Evolutionary conservation across 768 basidiomycete genomes (phyloP).

Genomic region (Hygrocybe coccinea): DNA sequence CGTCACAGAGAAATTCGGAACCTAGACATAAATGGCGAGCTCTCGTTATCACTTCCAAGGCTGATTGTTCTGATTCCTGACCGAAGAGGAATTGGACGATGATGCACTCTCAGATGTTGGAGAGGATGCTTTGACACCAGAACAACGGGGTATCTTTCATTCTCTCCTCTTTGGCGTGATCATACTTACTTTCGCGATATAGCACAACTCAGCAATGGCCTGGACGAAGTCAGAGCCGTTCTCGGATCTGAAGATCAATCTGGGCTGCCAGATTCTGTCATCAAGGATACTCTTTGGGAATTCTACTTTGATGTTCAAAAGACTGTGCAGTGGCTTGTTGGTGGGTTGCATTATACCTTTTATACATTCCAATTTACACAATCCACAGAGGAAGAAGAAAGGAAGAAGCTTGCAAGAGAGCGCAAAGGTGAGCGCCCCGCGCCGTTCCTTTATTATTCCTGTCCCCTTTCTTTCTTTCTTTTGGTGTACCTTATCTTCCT

Average conservation of each 20-base stretch:
- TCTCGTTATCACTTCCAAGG: background rate
- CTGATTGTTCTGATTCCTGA: background rate
- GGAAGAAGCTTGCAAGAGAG: conserved; percentile 57
- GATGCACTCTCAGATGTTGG: conserved; percentile 71
- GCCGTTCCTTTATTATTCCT: conserved; percentile 28
- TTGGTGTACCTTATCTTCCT: conserved; percentile 25
- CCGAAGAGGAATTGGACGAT: conserved; percentile 82
- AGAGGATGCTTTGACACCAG: conserved; percentile 76
- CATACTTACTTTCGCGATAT: conserved; percentile 7
- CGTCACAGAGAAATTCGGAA: conserved; percentile 87
- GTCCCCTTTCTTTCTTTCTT: conserved; percentile 18
- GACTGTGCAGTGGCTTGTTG: conserved; percentile 67
- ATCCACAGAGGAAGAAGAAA: conserved; percentile 61
- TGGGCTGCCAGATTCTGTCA: conserved; percentile 66
- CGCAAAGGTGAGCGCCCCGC: conserved; percentile 73
- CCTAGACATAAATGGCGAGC: conserved; percentile 68
- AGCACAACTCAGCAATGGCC: conserved; percentile 66
- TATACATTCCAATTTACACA: conserved; percentile 11
- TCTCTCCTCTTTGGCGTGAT: conserved; percentile 8
- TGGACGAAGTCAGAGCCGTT: conserved; percentile 62
- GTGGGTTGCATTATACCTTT: conserved; percentile 40
- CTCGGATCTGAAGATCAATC: conserved; percentile 63
- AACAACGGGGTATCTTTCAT: conserved; percentile 61
- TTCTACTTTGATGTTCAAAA: conserved; percentile 79
- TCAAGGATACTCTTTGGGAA: conserved; percentile 83